These are phyloP conservation scores for Umbelopsis sp. DNA, from an alignment of 192 early-diverging fungal genomes.

Conservation along the genomic window DNA sequence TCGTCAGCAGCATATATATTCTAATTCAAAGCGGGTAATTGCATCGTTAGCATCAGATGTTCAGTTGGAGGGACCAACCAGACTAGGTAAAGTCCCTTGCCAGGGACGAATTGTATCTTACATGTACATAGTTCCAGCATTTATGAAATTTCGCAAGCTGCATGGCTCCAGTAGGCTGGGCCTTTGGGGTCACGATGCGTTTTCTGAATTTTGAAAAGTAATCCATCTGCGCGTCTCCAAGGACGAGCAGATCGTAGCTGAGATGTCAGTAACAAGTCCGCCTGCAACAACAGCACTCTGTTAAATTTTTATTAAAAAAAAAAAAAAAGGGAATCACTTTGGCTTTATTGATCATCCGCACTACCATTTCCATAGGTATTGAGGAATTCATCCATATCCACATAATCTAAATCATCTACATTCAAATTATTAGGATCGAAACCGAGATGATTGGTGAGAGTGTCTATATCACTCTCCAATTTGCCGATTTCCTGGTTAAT, in stretches of 20 bases:
- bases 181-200: constrained; percentile 61
- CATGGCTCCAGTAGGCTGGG: constrained; percentile 58
- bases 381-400: constrained; percentile 40
- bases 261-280: constrained; percentile 17
- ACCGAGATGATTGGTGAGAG: constrained; percentile 29
- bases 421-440: constrained; percentile 21
- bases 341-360: constrained; percentile 10
- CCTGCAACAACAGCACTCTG: background rate
- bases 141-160: constrained; percentile 72
- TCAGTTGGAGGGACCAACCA: background rate
- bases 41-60: constrained; percentile 11
- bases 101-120: constrained; percentile 34
- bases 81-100: background rate
- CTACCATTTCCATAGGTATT: constrained; percentile 31
- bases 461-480: constrained; percentile 26
- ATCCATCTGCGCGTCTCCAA: constrained; percentile 47
- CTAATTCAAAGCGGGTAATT: constrained; percentile 15
- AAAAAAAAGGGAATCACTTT: background rate
- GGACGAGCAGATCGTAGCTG: constrained; percentile 11
- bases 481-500: constrained; percentile 30
- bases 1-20: constrained; percentile 36
- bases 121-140: constrained; percentile 68
- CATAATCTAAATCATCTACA: constrained; percentile 28
- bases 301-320: background rate
- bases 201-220: constrained; percentile 71